phyloP scores from a whole-genome alignment of 192 early-diverging fungal species.

The Chytriomyces sp. region DNA sequence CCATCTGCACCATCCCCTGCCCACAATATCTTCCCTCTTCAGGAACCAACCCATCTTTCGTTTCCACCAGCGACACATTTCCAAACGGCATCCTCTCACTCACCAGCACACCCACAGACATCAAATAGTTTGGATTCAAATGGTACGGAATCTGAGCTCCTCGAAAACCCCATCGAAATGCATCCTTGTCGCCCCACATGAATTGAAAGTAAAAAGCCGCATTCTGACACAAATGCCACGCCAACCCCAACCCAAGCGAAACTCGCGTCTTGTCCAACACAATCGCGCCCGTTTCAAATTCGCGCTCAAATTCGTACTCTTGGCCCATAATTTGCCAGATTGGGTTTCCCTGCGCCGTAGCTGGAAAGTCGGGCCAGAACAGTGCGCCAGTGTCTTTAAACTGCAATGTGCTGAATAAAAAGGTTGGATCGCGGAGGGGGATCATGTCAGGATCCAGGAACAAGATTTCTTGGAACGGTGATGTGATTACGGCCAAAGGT shows the following conservation, averaged over 20 bases:
- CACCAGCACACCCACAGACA: conserved; percentile 21
- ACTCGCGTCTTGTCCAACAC: conserved; percentile 32
- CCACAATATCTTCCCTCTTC: conserved; percentile 18
- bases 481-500: conserved; percentile 18
- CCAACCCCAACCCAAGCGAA: background rate
- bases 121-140: conserved; percentile 21
- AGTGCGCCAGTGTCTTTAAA: conserved; percentile 48
- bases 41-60: background rate
- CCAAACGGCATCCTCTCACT: background rate
- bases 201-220: conserved; percentile 17
- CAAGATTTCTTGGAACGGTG: conserved; percentile 49
- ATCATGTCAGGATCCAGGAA: conserved; percentile 57
- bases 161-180: conserved; percentile 41
- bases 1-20: conserved; percentile 26
- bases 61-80: conserved; percentile 15
- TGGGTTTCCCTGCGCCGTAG: background rate
- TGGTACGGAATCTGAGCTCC: conserved; percentile 16
- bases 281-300: conserved; percentile 30
- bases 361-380: conserved; percentile 49
- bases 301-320: conserved; percentile 25
- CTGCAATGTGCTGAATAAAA: conserved; percentile 46
- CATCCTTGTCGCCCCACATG: conserved; percentile 45
- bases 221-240: conserved; percentile 23
- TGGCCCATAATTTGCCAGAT: conserved; percentile 21
- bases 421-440: conserved; percentile 43